Evolutionary conservation across 2,329 filamentous ascomycete species (phyloP).

Genomic region (Emergomyces orientalis): DNA sequence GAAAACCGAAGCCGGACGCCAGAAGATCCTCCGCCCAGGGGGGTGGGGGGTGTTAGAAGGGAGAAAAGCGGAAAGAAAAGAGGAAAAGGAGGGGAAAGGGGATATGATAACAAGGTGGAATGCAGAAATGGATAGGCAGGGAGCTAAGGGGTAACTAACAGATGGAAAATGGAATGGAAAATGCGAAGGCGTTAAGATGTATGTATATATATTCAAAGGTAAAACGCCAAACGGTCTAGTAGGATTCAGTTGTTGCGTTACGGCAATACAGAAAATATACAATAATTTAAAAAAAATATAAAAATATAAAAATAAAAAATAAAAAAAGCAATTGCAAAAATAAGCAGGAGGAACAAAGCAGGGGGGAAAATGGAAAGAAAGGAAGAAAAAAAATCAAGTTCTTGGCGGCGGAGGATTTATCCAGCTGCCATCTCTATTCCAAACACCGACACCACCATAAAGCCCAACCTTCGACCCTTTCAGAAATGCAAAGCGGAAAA

Average conservation of each 20-base stretch:
- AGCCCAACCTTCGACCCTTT: conserved; percentile 32
- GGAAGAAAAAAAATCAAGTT: conserved; percentile 4
- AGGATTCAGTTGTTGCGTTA: background rate
- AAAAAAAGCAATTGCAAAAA: background rate
- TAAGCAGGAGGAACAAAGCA: background rate
- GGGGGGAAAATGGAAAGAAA: background rate
- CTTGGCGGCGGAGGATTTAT: conserved; percentile 15
- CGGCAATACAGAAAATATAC: background rate
- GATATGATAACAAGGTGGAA: too few relatives aligned
- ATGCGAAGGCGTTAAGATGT: background rate
- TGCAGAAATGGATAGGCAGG: too few relatives aligned
- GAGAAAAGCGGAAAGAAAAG: too few relatives aligned
- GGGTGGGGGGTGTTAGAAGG: too few relatives aligned
- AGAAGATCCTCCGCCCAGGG: too few relatives aligned
- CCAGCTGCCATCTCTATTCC: conserved; percentile 21
- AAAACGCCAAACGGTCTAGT: background rate
- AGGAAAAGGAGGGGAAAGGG: too few relatives aligned
- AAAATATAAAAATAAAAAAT: background rate
- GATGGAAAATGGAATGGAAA: background rate
- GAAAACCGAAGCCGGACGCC: background rate
- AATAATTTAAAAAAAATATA: background rate
- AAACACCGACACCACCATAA: conserved; percentile 34
- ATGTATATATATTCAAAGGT: too few relatives aligned
- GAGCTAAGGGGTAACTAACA: too few relatives aligned
- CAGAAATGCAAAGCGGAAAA: conserved; percentile 42